These are phyloP conservation scores for Dothideomycetes sp. DNA, from an alignment of 2,329 filamentous ascomycete genomes.

Conservation along the genomic window DNA sequence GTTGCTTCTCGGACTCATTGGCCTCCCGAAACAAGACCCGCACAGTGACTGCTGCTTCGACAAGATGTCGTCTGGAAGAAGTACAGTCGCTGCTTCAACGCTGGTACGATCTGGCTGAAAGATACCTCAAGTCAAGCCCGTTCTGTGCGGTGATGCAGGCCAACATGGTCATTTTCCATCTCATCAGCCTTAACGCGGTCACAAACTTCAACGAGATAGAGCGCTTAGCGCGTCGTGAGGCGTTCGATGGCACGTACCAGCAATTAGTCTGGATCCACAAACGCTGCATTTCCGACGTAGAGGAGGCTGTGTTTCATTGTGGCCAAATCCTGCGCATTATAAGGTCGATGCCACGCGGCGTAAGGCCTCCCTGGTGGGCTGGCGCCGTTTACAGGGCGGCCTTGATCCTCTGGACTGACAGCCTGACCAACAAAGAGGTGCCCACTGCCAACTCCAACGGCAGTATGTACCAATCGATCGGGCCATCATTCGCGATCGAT, in stretches of 20 bases:
- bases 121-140: conserved; percentile 44
- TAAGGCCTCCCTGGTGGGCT: conserved; percentile 61
- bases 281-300: conserved; percentile 51
- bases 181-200: conserved; percentile 58
- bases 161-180: conserved; percentile 58
- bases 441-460: conserved; percentile 24
- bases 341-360: conserved; percentile 46
- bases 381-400: conserved; percentile 57
- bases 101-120: conserved; percentile 56
- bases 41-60: conserved; percentile 48
- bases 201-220: conserved; percentile 60
- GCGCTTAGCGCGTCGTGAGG: conserved; percentile 51
- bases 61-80: conserved; percentile 50
- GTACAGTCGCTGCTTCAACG: conserved; percentile 52
- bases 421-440: conserved; percentile 41
- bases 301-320: conserved; percentile 56
- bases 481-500: conserved; percentile 39
- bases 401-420: conserved; percentile 53
- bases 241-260: conserved; percentile 45
- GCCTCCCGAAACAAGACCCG: conserved; percentile 34
- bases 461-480: conserved; percentile 25
- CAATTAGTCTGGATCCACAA: conserved; percentile 45
- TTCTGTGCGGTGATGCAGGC: conserved; percentile 50
- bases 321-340: conserved; percentile 56
- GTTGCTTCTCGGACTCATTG: conserved; percentile 50